These are phyloP conservation scores for Populus hybrid DNA, from an alignment of 441 rosid genomes.

Conservation along the genomic window DNA sequence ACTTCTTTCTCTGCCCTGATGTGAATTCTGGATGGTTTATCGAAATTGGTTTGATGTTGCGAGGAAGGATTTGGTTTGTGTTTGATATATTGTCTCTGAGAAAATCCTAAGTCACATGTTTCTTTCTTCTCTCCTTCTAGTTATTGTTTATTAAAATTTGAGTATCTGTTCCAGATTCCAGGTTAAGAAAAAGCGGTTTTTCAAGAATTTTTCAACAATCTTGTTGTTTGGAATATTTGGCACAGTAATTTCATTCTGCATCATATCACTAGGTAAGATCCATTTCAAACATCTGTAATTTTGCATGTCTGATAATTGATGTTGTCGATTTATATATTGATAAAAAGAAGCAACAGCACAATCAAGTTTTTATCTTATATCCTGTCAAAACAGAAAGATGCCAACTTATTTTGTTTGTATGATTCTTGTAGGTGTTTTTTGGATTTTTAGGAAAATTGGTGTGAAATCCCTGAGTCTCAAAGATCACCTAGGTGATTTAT, in stretches of 20 bases:
- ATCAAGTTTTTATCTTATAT: conserved; percentile 1
- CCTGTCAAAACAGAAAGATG: not conserved
- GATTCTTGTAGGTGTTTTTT: conserved; percentile 37
- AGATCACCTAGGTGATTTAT: conserved; percentile 50
- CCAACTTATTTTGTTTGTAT: conserved; percentile 12
- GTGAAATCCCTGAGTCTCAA: conserved; percentile 32
- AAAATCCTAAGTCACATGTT: not conserved
- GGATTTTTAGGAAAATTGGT: conserved; percentile 41
- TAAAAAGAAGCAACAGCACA: not conserved
- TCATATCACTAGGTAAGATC: conserved; percentile 51
- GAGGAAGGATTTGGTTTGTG: not conserved
- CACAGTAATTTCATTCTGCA: conserved; percentile 69
- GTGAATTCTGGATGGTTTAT: conserved; percentile 3
- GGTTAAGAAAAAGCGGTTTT: conserved; percentile 74
- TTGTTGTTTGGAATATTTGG: conserved; percentile 64
- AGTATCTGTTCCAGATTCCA: conserved; percentile 52
- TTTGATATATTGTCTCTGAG: conserved; percentile 5
- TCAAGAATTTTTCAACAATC: conserved; percentile 65
- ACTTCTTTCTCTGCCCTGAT: conserved; percentile 10
- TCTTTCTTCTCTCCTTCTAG: not conserved
- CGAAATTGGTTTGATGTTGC: not conserved
- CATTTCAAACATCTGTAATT: not conserved
- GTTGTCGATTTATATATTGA: not conserved
- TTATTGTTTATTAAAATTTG: conserved; percentile 7
- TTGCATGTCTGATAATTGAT: not conserved